Conservation (phyloP, 2,329 filamentous ascomycete species). For the Fusarium sororula region DNA sequence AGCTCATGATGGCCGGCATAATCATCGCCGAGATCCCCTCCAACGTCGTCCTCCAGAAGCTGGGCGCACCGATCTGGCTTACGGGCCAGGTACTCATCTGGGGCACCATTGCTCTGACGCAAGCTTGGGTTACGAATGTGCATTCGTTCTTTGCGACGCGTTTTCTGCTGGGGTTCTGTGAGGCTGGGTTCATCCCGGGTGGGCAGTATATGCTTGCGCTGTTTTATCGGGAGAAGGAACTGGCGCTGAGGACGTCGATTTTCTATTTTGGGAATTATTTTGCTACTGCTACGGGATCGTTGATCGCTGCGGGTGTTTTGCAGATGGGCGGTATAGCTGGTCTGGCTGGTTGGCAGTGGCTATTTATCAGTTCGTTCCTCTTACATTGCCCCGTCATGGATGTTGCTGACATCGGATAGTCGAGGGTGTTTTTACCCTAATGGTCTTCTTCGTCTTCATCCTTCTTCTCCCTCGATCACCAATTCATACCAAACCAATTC, state of each 20-base stretch:
- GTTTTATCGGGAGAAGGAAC: constrained; percentile 23
- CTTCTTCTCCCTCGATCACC: constrained; percentile 29
- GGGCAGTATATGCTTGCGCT: constrained; percentile 24
- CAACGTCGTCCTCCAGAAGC: constrained; percentile 29
- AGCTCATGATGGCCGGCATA: constrained; percentile 58
- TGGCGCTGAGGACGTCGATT: constrained; percentile 19
- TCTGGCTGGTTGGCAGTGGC: constrained; percentile 32
- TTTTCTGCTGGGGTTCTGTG: constrained; percentile 22
- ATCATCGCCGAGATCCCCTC: constrained; percentile 51
- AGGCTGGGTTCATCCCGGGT: constrained; percentile 28
- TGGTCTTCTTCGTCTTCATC: constrained; percentile 27
- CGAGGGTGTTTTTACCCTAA: constrained; percentile 29
- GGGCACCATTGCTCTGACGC: constrained; percentile 24
- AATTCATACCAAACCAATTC: constrained; percentile 19
- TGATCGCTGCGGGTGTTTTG: constrained; percentile 29
- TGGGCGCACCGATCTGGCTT: constrained; percentile 33
- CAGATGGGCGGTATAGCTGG: constrained; percentile 31
- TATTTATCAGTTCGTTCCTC: constrained; percentile 13
- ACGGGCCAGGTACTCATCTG: constrained; percentile 30
- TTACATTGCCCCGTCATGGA: rapidly evolving
- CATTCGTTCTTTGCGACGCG: constrained; percentile 29
- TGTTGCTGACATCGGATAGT: background rate
- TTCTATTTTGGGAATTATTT: constrained; percentile 38
- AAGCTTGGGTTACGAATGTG: constrained; percentile 25
- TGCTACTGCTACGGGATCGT: constrained; percentile 23